Percentiles rank a stretch among this genome's conserved stretches.
phyloP scores from a whole-genome alignment of 306 rosid species.

The Purshia tridentata region DNA sequence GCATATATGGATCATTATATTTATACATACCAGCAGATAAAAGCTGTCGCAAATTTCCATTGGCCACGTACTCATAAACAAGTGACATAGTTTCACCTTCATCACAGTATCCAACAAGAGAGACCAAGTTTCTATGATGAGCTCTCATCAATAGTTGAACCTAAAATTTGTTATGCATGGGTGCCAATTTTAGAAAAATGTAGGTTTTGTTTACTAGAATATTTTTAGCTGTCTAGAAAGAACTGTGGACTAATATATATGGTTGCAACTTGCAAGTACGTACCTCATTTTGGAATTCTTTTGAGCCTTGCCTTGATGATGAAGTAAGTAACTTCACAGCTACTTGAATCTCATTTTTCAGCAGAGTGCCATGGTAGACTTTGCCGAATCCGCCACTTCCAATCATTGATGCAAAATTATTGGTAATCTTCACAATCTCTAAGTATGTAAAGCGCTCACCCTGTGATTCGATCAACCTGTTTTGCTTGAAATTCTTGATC shows the following conservation, averaged over 20 bases:
- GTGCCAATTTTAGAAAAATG: too few relatives aligned
- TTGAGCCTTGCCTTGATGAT: constrained; percentile 37
- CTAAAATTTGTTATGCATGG: not conserved
- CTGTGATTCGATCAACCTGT: too few relatives aligned
- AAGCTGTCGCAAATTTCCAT: constrained; percentile 22
- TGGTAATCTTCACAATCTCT: constrained; percentile 21
- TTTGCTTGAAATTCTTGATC: too few relatives aligned
- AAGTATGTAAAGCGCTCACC: constrained; percentile 1
- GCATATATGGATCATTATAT: not conserved
- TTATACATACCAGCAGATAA: not conserved
- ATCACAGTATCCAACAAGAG: constrained; percentile 28
- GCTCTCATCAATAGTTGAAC: constrained; percentile 10
- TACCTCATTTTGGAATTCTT: constrained; percentile 37
- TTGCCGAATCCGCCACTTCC: constrained; percentile 54
- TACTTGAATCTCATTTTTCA: constrained; percentile 28
- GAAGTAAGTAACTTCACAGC: constrained; percentile 30
- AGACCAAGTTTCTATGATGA: constrained; percentile 33
- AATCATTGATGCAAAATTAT: constrained; percentile 21
- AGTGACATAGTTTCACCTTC: constrained; percentile 23
- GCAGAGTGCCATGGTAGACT: constrained; percentile 29
- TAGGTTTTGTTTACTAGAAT: too few relatives aligned
- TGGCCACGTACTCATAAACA: constrained; percentile 24
- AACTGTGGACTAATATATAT: not conserved
- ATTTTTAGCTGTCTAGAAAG: not conserved
- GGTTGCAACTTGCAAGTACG: not conserved